Evolutionary conservation across 2,329 filamentous ascomycete species (phyloP), one percentile per base, ranked within the genome.

Genomic region (Nemania sp.): DNA sequence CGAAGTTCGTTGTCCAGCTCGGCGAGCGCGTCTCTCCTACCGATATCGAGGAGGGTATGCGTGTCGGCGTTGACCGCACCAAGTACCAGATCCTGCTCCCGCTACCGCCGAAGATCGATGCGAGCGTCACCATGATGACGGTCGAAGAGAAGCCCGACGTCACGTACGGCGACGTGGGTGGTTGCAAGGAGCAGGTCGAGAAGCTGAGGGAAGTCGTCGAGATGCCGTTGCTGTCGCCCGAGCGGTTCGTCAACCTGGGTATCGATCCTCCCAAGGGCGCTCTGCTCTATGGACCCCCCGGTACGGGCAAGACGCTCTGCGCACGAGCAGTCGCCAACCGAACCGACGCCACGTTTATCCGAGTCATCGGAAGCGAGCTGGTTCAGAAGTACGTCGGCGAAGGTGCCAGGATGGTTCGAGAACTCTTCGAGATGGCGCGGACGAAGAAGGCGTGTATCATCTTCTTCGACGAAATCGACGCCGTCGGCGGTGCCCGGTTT

Each of bases 401-500:
- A 77, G 95, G 95, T 75, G 95, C 96, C 5, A 87, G 96, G 71
- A 99, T 99, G 95, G 95, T 99, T 18, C 89, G 95, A 71, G 95
- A 99, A 80, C 86, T 99, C 2, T 99, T 99, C 76, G 95, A 99
- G 80, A 99, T 99, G 95, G 95, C 95, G 10, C 88, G 95, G 70
- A 98, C 95, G 59, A 99, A 99, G 86, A 99, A 99, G 80, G 95
- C 95, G 0, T 99, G 95, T 78, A 99, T 99, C 75, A 99, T 99
- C 80, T 99, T 99, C 87, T 96, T 97, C 73, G 95, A 99, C 76
- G 95, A 99, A 80, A 95, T 98, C 65, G 94, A 98, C 76, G 94
- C 94, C 50, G 91, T 98, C 57, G 94, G 94, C 74, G 94, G 94
- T 69, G 94, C 94, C 40, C 91, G 94, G 77, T 97, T 98, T 74